phyloP scores from a whole-genome alignment of 2,329 filamentous ascomycete species.

The Arthroderma sp. region DNA sequence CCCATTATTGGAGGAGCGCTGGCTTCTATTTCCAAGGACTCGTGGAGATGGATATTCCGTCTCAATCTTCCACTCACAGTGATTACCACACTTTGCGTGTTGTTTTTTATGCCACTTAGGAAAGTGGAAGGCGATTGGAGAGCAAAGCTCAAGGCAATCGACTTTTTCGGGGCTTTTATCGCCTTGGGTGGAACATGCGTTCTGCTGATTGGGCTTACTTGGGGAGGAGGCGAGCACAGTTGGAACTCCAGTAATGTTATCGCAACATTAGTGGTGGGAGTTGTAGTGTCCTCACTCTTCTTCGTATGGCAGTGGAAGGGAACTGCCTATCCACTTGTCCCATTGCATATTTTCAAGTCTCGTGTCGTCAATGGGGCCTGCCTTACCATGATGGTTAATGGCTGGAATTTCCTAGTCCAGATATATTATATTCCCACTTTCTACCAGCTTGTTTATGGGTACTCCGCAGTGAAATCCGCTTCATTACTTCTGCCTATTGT shows the following conservation, averaged over 20 bases:
- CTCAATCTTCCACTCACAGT: conserved; percentile 42
- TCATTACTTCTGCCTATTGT: conserved; percentile 37
- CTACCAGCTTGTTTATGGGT: conserved; percentile 42
- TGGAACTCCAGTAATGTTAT: conserved; percentile 46
- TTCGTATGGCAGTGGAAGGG: conserved; percentile 25
- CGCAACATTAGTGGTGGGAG: conserved; percentile 40
- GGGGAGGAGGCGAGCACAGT: conserved; percentile 46
- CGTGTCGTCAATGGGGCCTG: conserved; percentile 43
- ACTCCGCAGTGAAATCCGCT: conserved; percentile 35
- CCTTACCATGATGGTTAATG: conserved; percentile 45
- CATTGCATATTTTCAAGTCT: conserved; percentile 41
- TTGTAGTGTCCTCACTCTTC: conserved; percentile 16
- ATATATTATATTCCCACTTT: conserved; percentile 51
- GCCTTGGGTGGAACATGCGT: conserved; percentile 32
- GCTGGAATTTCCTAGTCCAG: conserved; percentile 48
- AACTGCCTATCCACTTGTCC: conserved; percentile 13
- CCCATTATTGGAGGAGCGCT: conserved; percentile 42
- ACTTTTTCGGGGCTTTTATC: conserved; percentile 37
- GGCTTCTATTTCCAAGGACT: conserved; percentile 26
- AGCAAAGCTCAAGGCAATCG: conserved; percentile 38
- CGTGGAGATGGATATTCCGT: conserved; percentile 39
- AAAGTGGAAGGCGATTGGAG: conserved; percentile 41
- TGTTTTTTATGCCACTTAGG: conserved; percentile 46
- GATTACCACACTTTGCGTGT: conserved; percentile 33
- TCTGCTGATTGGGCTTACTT: conserved; percentile 40